These are phyloP conservation scores for Malassezia equina DNA, from an alignment of 1,284 basidiomycete genomes.

Conservation along the genomic window DNA sequence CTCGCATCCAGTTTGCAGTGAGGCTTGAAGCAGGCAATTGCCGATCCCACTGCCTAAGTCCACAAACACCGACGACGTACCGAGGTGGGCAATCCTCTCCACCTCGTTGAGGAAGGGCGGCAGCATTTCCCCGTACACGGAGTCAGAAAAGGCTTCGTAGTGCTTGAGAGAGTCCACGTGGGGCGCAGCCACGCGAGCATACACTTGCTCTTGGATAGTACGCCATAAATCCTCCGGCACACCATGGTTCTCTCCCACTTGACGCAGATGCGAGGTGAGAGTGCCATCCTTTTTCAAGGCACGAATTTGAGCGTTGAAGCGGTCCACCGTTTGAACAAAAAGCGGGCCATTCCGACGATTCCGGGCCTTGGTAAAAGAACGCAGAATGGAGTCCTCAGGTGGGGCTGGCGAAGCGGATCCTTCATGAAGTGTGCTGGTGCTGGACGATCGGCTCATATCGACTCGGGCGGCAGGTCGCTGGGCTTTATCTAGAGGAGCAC, in stretches of 20 bases:
- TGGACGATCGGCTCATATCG: not conserved
- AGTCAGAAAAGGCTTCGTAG: conserved; percentile 49
- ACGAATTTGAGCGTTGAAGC: conserved; percentile 52
- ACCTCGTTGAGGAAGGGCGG: conserved; percentile 50
- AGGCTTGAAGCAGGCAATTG: conserved; percentile 54
- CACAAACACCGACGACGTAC: conserved; percentile 48
- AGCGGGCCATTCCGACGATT: conserved; percentile 52
- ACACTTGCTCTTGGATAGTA: conserved; percentile 53
- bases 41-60: conserved; percentile 56
- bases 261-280: conserved; percentile 40
- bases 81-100: conserved; percentile 43
- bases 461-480: not conserved
- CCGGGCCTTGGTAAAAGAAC: conserved; percentile 52
- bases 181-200: conserved; percentile 54
- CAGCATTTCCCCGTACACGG: conserved; percentile 50
- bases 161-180: conserved; percentile 51
- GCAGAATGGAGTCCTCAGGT: conserved; percentile 50
- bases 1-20: conserved; percentile 52
- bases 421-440: conserved; percentile 15
- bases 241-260: conserved; percentile 30
- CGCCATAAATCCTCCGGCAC: conserved; percentile 51
- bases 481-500: conserved; percentile 14
- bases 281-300: conserved; percentile 47
- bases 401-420: conserved; percentile 5
- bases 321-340: conserved; percentile 50